Evolutionary conservation across 1,284 basidiomycete species (phyloP).

Genomic region (Austroboletus sp.): DNA sequence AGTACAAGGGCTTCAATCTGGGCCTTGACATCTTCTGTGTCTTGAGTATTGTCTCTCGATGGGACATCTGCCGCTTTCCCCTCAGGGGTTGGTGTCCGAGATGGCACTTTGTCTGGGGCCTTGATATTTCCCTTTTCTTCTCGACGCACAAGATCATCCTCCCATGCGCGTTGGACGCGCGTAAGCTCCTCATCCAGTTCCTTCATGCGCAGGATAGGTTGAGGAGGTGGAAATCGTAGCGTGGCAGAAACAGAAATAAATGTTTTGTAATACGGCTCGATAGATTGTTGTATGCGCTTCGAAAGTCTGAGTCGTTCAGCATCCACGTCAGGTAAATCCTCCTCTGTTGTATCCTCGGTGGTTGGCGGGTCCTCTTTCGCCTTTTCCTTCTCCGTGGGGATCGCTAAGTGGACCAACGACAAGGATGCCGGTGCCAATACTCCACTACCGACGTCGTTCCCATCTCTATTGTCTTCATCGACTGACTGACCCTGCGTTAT

Average conservation of each 20-base stretch:
- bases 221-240: constrained; percentile 82
- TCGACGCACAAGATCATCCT: constrained; percentile 73
- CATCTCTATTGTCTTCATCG: constrained; percentile 9
- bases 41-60: constrained; percentile 5
- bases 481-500: constrained; percentile 20
- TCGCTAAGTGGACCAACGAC: constrained; percentile 26
- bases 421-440: constrained; percentile 28
- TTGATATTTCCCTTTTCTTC: constrained; percentile 61
- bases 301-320: constrained; percentile 63
- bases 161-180: constrained; percentile 65
- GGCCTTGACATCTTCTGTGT: constrained; percentile 54
- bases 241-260: constrained; percentile 89
- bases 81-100: constrained; percentile 29
- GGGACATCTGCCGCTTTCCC: constrained; percentile 12
- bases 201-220: constrained; percentile 80
- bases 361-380: constrained; percentile 13
- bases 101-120: constrained; percentile 18
- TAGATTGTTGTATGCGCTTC: constrained; percentile 65
- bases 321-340: constrained; percentile 61
- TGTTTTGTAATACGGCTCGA: constrained; percentile 76
- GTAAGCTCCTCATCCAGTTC: constrained; percentile 72
- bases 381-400: constrained; percentile 22
- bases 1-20: constrained; percentile 64
- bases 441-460: constrained; percentile 16
- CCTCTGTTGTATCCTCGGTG: constrained; percentile 33